Conservation (phyloP, 495 filamentous ascomycete species). For the Talaromyces stipitatus region DNA sequence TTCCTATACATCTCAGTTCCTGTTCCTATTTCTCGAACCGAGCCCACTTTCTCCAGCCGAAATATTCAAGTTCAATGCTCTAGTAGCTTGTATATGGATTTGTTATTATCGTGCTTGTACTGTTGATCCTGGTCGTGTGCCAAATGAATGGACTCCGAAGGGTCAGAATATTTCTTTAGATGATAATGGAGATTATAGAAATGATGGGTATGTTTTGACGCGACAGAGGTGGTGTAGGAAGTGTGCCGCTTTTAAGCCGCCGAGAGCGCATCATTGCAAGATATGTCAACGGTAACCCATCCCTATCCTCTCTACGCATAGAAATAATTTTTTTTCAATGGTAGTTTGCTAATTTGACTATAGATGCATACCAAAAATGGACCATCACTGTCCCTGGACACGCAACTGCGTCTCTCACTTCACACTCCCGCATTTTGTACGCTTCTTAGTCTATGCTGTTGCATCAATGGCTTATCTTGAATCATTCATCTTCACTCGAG, state of each 20-base stretch:
- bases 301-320: too few species aligned
- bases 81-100: constrained; percentile 67
- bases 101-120: constrained; percentile 71
- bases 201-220: constrained; percentile 15
- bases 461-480: constrained; percentile 58
- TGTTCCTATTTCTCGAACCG: constrained; percentile 69
- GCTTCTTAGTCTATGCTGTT: constrained; percentile 76
- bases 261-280: constrained; percentile 87
- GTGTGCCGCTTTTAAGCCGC: constrained; percentile 76
- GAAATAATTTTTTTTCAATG: background rate
- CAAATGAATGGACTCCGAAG: constrained; percentile 19
- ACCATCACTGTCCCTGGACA: constrained; percentile 98
- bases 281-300: constrained; percentile 71
- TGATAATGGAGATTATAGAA: constrained; percentile 11
- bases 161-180: background rate
- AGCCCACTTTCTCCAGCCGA: constrained; percentile 55
- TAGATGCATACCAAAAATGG: constrained; percentile 93
- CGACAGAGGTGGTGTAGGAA: constrained; percentile 73
- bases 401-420: constrained; percentile 85
- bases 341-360: background rate
- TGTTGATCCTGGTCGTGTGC: constrained; percentile 62
- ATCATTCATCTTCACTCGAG: constrained; percentile 49
- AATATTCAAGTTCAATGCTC: constrained; percentile 62
- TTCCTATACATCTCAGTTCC: constrained; percentile 73
- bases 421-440: constrained; percentile 84